Percentiles rank a stretch among this genome's conserved stretches.
phyloP scores from a whole-genome alignment of 75 land plant species.

The Picea glauca region DNA sequence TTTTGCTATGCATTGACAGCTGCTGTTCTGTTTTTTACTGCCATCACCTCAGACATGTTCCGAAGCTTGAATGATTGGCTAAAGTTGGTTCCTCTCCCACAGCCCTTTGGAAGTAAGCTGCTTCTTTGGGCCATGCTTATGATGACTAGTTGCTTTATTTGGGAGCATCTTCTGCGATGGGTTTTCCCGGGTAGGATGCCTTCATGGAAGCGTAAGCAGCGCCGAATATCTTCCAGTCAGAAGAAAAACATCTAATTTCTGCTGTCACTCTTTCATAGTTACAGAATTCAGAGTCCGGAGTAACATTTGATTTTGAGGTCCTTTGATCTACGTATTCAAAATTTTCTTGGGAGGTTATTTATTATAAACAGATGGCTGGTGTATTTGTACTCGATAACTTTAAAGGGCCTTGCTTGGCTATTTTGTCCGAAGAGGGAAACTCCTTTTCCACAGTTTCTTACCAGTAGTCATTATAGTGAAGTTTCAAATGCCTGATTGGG shows the following conservation, averaged over 20 bases:
- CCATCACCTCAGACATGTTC: slow-evolving; percentile 81
- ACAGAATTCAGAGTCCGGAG: not conserved
- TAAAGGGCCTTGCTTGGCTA: not conserved
- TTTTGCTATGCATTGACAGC: slow-evolving; percentile 69
- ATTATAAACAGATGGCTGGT: not conserved
- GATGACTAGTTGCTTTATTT: slow-evolving; percentile 67
- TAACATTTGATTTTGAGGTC: slow-evolving; percentile 2
- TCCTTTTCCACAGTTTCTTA: not conserved
- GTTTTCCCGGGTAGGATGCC: slow-evolving; percentile 85
- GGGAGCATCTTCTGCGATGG: slow-evolving; percentile 91
- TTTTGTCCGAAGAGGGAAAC: not conserved
- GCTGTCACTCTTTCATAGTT: not conserved
- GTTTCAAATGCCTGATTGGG: not conserved
- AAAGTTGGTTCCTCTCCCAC: slow-evolving; percentile 85
- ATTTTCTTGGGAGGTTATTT: not conserved
- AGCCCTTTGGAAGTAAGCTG: slow-evolving; percentile 61
- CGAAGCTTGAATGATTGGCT: slow-evolving; percentile 90
- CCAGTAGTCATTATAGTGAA: not conserved
- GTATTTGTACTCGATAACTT: not conserved
- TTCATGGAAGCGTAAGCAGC: slow-evolving; percentile 48
- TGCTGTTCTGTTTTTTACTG: slow-evolving; percentile 81
- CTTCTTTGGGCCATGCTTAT: slow-evolving; percentile 68
- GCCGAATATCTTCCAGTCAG: slow-evolving; percentile 30
- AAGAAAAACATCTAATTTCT: slow-evolving; percentile 26
- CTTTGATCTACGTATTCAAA: not conserved